A percentile compares a stretch with the other conserved stretches of the same genome.
Conservation (phyloP, 2,329 filamentous ascomycete genomes). For the Aschersonia sp. region DNA sequence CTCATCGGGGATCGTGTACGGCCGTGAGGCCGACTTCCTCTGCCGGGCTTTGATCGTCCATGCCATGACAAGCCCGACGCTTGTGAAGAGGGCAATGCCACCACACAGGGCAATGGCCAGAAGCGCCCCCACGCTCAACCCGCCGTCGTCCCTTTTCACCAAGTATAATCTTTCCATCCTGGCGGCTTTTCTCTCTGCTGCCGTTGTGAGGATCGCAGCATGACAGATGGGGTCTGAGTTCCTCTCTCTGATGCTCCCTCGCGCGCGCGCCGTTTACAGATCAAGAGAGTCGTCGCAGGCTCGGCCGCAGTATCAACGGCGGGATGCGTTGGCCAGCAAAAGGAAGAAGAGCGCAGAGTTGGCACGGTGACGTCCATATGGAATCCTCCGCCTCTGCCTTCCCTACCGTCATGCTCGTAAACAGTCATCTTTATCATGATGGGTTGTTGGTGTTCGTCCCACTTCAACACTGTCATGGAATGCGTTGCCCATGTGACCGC, state of each 20-base stretch:
- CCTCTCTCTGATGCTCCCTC: too few relatives aligned
- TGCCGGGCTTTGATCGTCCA: conserved; percentile 16
- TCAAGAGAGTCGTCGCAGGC: too few relatives aligned
- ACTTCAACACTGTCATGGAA: conserved; percentile 18
- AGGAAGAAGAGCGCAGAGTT: neutral
- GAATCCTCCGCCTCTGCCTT: neutral
- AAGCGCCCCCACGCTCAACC: conserved; percentile 21
- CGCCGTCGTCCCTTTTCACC: conserved; percentile 3
- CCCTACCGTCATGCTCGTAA: neutral
- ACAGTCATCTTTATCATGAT: neutral
- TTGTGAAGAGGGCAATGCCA: conserved; percentile 28
- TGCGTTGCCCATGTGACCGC: conserved; percentile 22
- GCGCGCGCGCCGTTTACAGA: too few relatives aligned
- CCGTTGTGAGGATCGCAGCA: too few relatives aligned
- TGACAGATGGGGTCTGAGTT: too few relatives aligned
- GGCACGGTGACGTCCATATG: neutral
- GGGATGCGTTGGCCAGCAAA: neutral
- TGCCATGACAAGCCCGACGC: conserved; percentile 26
- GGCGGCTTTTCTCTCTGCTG: neutral
- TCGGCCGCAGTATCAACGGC: too few relatives aligned
- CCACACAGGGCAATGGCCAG: conserved; percentile 32
- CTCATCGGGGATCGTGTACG: conserved; percentile 15
- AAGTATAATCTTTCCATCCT: conserved; percentile 1
- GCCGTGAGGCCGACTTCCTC: conserved; percentile 8
- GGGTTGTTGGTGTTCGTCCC: neutral